Percentiles rank a stretch among this genome's conserved stretches.
These are phyloP conservation scores for Globisporangium spiculum DNA, from an alignment of 352 stramenopile genomes.

Conservation along the genomic window DNA sequence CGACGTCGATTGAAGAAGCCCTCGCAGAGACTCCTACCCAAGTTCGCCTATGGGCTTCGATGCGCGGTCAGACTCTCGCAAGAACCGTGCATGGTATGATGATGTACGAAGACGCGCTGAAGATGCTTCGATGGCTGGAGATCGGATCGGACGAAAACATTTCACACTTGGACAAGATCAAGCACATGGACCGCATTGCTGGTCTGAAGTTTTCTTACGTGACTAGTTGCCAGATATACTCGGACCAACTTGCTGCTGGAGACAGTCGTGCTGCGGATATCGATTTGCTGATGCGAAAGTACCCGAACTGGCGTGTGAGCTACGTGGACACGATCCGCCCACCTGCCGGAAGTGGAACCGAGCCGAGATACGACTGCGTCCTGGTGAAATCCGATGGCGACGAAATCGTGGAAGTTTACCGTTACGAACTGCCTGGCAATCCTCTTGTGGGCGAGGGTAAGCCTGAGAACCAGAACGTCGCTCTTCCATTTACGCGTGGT, in stretches of 20 bases:
- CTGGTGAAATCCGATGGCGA: slow-evolving; percentile 82
- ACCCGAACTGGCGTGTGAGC: slow-evolving; percentile 91
- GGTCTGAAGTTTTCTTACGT: slow-evolving; percentile 89
- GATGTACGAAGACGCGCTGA: slow-evolving; percentile 89
- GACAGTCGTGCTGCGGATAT: slow-evolving; percentile 92
- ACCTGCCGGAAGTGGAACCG: slow-evolving; percentile 57
- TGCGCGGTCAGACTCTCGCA: slow-evolving; percentile 83
- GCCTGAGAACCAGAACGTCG: slow-evolving; percentile 87
- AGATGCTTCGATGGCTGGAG: slow-evolving; percentile 87
- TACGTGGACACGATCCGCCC: slow-evolving; percentile 86
- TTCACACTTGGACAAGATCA: slow-evolving; percentile 86
- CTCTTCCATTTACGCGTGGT: slow-evolving; percentile 80
- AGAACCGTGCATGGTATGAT: slow-evolving; percentile 89
- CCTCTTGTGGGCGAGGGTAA: slow-evolving; percentile 85
- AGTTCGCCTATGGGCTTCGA: slow-evolving; percentile 84
- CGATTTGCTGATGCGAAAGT: slow-evolving; percentile 96
- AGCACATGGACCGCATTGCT: slow-evolving; percentile 86
- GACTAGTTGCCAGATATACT: slow-evolving; percentile 89
- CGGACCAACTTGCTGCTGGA: slow-evolving; percentile 66
- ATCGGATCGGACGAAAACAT: slow-evolving; percentile 84
- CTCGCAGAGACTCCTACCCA: slow-evolving; percentile 79
- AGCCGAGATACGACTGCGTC: slow-evolving; percentile 79
- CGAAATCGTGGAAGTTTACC: slow-evolving; percentile 87
- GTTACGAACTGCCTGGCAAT: slow-evolving; percentile 81
- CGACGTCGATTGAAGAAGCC: slow-evolving; percentile 72